Conservation (phyloP, 78 protist genomes). For the Dictyostelium intermedium region DNA sequence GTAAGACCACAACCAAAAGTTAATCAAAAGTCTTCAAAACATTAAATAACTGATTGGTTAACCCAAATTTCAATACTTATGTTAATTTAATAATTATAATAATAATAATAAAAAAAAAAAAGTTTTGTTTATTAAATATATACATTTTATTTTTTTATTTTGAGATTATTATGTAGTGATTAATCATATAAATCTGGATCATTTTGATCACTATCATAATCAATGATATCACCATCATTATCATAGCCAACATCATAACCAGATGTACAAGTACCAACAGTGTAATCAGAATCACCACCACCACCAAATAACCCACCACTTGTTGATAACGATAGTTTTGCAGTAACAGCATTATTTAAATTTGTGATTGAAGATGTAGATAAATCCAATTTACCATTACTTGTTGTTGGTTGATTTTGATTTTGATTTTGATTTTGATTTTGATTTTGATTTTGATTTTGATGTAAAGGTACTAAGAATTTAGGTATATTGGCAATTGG, state of each 20-base stretch:
- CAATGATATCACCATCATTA: slow-evolving; percentile 1
- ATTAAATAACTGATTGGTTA: not conserved
- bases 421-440: not conserved
- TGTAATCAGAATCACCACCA: not conserved
- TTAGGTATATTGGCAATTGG: slow-evolving; percentile 50
- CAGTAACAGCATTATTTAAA: not conserved
- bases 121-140: not conserved
- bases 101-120: not conserved
- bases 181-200: not conserved
- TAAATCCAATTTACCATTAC: not conserved
- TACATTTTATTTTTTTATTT: not conserved
- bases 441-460: not conserved
- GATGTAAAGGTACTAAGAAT: not conserved
- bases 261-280: not conserved
- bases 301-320: not conserved
- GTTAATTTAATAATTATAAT: too few relatives aligned
- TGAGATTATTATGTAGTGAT: not conserved
- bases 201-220: not conserved
- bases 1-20: not conserved
- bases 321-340: not conserved
- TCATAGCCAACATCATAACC: slow-evolving; percentile 4
- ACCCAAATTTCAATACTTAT: too few relatives aligned
- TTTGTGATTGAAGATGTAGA: not conserved
- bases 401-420: not conserved
- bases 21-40: not conserved